phyloP scores from a whole-genome alignment of 225 moss, liverwort and hornwort species.

The Pleurozium schreberi region DNA sequence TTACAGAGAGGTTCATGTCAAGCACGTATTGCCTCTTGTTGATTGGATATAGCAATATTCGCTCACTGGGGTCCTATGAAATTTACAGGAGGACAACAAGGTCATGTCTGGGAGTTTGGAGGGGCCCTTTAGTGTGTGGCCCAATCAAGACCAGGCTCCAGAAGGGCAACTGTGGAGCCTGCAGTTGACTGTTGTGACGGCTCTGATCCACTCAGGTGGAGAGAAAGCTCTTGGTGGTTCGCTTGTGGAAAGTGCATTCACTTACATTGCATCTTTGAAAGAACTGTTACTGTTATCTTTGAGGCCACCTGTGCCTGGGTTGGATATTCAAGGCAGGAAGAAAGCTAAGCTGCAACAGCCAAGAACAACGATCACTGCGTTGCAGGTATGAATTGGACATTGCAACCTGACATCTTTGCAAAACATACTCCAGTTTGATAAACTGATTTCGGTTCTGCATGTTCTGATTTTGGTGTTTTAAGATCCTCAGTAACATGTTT shows the following conservation, averaged over 20 bases:
- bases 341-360: constrained; percentile 77
- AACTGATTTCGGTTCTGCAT: background rate
- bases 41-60: background rate
- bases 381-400: constrained; percentile 25
- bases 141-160: constrained; percentile 50
- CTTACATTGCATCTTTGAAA: constrained; percentile 65
- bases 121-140: constrained; percentile 85
- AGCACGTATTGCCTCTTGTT: background rate
- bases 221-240: constrained; percentile 67
- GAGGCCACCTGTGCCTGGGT: constrained; percentile 57
- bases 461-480: background rate
- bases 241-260: constrained; percentile 60
- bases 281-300: constrained; percentile 64
- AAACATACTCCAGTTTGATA: background rate
- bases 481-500: background rate
- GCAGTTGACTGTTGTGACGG: constrained; percentile 67
- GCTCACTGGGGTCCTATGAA: background rate
- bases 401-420: background rate
- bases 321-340: constrained; percentile 76
- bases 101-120: constrained; percentile 41
- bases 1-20: background rate
- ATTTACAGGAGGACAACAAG: constrained; percentile 27
- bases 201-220: constrained; percentile 69
- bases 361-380: constrained; percentile 66
- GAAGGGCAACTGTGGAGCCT: constrained; percentile 76